phyloP scores from a whole-genome alignment of 306 rosid genomes.

The Dalbergia cochinchinensis region DNA sequence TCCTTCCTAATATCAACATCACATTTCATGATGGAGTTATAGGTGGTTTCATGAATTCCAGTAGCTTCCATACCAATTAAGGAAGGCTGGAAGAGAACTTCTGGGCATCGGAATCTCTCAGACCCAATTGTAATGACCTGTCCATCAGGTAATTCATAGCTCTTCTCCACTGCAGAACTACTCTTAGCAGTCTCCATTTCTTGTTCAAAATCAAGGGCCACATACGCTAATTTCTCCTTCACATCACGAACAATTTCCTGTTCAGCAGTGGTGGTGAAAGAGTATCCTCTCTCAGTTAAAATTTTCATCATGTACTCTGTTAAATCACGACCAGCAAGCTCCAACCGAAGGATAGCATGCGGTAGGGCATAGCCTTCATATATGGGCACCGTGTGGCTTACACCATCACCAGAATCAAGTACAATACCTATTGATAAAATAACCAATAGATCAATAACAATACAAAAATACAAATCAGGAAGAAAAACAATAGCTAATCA shows the following conservation, averaged over 20 bases:
- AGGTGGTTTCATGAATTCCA: constrained; percentile 65
- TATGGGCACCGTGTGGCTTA: constrained; percentile 65
- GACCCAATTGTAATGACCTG: constrained; percentile 66
- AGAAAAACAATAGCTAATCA: too few relatives aligned
- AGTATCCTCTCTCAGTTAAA: constrained; percentile 61
- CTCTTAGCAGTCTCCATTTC: constrained; percentile 57
- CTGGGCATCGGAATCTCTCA: constrained; percentile 70
- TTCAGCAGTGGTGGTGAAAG: constrained; percentile 57
- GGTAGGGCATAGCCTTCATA: constrained; percentile 64
- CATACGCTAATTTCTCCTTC: constrained; percentile 63
- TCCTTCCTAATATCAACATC: constrained; percentile 68
- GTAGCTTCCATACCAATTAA: constrained; percentile 65
- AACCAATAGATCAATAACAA: too few relatives aligned
- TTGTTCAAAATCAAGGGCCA: constrained; percentile 59
- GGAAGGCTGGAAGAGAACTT: constrained; percentile 67
- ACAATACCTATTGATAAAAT: too few relatives aligned
- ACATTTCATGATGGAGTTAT: constrained; percentile 66
- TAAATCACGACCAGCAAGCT: constrained; percentile 63
- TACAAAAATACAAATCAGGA: too few relatives aligned
- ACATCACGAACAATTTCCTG: constrained; percentile 63
- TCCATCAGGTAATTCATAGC: constrained; percentile 64
- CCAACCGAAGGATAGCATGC: constrained; percentile 63
- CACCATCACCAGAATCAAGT: constrained; percentile 14
- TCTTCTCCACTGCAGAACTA: constrained; percentile 61
- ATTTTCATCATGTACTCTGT: constrained; percentile 57